phyloP scores from a whole-genome alignment of 176 grass and related monocot species.

The Oryza coarctata region DNA sequence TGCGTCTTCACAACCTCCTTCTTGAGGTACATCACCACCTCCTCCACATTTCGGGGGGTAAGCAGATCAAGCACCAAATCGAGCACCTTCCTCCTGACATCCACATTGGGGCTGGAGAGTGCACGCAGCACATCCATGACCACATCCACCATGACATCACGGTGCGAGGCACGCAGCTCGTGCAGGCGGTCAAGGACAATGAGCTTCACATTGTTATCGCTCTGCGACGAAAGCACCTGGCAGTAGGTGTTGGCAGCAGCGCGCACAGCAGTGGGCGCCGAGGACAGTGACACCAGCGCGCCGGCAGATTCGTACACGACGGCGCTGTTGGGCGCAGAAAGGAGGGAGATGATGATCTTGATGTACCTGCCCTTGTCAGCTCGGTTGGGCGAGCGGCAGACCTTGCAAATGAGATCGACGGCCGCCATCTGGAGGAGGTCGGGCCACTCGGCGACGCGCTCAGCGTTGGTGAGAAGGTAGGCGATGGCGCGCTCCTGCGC shows the following conservation, averaged over 20 bases:
- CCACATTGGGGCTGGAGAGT: conserved; percentile 57
- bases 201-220: conserved; percentile 72
- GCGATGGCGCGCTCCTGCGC: conserved; percentile 57
- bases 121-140: conserved; percentile 63
- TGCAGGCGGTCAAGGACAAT: conserved; percentile 63
- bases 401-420: conserved; percentile 58
- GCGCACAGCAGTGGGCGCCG: conserved; percentile 53
- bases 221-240: conserved; percentile 60
- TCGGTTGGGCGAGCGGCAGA: conserved; percentile 43
- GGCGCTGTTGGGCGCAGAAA: conserved; percentile 32
- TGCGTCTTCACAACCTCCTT: conserved; percentile 78
- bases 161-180: conserved; percentile 47
- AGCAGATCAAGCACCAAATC: conserved; percentile 68
- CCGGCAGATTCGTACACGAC: conserved; percentile 57
- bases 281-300: conserved; percentile 57
- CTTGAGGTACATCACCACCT: conserved; percentile 62
- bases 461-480: conserved; percentile 46
- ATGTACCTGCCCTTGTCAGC: conserved; percentile 64
- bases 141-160: conserved; percentile 62
- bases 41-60: conserved; percentile 56
- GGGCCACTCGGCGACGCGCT: conserved; percentile 53
- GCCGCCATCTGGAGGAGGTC: conserved; percentile 69
- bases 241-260: conserved; percentile 63
- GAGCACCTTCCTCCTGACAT: conserved; percentile 60
- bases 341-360: conserved; percentile 59